Conservation (phyloP, 2,329 filamentous ascomycete species). For the Penicillium sp. region DNA sequence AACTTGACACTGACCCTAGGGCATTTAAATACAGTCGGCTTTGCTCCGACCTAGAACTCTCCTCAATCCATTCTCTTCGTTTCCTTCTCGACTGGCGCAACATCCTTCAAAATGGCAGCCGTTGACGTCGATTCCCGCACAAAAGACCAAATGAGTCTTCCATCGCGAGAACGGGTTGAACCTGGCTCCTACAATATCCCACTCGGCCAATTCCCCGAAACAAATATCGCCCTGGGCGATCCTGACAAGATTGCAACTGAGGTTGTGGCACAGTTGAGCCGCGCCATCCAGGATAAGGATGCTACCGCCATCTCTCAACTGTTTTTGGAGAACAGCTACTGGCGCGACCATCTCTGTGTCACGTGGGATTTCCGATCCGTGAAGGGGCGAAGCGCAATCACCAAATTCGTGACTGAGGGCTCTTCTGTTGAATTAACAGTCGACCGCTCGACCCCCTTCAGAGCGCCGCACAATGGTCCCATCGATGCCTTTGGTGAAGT, state of each 20-base stretch:
- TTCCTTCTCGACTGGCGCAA: neutral
- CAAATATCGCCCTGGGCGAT: slow-evolving; percentile 38
- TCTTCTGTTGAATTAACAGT: slow-evolving; percentile 50
- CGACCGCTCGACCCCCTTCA: slow-evolving; percentile 50
- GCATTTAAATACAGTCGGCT: neutral
- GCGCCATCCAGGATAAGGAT: slow-evolving; percentile 38
- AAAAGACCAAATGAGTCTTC: slow-evolving; percentile 11
- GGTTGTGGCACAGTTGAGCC: slow-evolving; percentile 45
- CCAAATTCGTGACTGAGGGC: slow-evolving; percentile 37
- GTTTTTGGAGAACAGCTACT: slow-evolving; percentile 57
- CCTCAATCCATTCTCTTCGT: too few species aligned
- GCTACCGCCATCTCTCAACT: slow-evolving; percentile 41
- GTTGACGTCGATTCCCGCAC: slow-evolving; percentile 4
- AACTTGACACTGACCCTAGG: neutral
- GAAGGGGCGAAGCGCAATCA: slow-evolving; percentile 49
- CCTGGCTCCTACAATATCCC: slow-evolving; percentile 59
- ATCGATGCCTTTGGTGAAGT: slow-evolving; percentile 56
- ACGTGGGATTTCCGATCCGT: slow-evolving; percentile 60
- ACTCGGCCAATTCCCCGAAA: slow-evolving; percentile 46
- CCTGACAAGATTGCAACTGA: slow-evolving; percentile 40
- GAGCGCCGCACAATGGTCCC: slow-evolving; percentile 47
- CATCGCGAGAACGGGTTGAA: slow-evolving; percentile 48
- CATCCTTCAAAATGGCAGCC: slow-evolving; percentile 9
- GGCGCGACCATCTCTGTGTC: slow-evolving; percentile 61
- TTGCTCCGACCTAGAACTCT: neutral